Evolutionary conservation across 2,329 filamentous ascomycete species (phyloP).

Genomic region (Rhexocercosporidium sp.): DNA sequence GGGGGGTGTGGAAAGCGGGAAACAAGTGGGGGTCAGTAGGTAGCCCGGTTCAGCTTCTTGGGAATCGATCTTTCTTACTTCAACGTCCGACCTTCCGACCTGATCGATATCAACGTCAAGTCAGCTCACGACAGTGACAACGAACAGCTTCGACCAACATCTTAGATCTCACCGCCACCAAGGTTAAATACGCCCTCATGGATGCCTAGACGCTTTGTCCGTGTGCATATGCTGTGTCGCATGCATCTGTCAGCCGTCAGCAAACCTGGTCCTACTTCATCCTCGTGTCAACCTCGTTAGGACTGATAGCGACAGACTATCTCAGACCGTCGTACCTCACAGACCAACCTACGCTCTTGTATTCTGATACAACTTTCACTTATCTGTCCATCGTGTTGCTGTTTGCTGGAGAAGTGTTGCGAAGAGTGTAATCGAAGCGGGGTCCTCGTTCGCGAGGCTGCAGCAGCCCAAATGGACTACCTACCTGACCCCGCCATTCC

Average conservation of each 20-base stretch:
- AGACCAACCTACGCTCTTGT: neutral
- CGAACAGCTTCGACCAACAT: neutral
- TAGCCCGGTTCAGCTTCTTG: neutral
- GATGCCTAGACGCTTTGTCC: slow-evolving; percentile 6
- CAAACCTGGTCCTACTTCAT: neutral
- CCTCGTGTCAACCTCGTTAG: neutral
- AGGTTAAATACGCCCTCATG: neutral
- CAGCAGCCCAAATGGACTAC: slow-evolving; percentile 27
- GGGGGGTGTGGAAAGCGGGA: slow-evolving; percentile 7
- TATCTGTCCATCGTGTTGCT: no score
- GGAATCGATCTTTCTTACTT: slow-evolving; percentile 15
- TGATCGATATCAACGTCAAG: slow-evolving; percentile 14
- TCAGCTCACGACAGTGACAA: slow-evolving; percentile 3
- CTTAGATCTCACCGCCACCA: neutral
- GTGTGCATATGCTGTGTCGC: slow-evolving; percentile 13
- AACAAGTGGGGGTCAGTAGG: slow-evolving; percentile 16
- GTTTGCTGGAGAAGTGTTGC: neutral
- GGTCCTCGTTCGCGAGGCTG: slow-evolving; percentile 21
- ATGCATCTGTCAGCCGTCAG: slow-evolving; percentile 13
- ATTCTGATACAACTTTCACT: neutral
- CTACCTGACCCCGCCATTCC: slow-evolving; percentile 36
- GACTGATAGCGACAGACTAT: neutral
- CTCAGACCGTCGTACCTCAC: neutral
- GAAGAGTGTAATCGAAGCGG: neutral
- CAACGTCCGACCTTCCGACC: slow-evolving; percentile 11